Base-by-base conservation (phyloP, 192 early-diverging fungal genomes). In the Jimgerdemannia flammicorona region DNA sequence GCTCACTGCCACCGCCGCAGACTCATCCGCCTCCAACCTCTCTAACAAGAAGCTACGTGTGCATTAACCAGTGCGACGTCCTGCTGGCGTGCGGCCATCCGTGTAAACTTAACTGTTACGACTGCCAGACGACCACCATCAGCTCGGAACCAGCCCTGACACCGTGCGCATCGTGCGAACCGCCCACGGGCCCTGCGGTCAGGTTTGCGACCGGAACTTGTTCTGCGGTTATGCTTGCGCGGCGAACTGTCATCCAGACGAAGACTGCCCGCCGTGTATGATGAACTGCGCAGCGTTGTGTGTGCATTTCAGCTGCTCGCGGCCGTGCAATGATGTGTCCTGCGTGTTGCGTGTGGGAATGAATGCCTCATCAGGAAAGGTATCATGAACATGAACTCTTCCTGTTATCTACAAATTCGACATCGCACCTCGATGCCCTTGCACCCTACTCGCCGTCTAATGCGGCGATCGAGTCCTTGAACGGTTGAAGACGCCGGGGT, bases 1-100 rank as follows among this genome's bases (percentile, higher is more conserved):
- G 20, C n/a, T 8, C 67, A 17, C 40, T 20, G n/a, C 4, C 67
- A 4, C 17, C 8, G 4, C 67, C 20, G 8, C 40, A 6, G 67
- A 40, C 20, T 84, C 78, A 70, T 80, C 29, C 75, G 77, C 7
- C 0, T 64, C 72, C 66, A 72, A 86, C 3, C 78, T 97, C 20
- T 91, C 87, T 44, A 89, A 93, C 44, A 88, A 95, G 44, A 95
- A 97, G 78, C 78, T 96, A 40, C n/a, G n/a, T n/a, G n/a, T n/a
- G n/a, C n/a, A n/a, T n/a, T 6, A 9, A 70, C 20, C 8, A n/a
- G 8, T 86, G 81, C n/a, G 70, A 72, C n/a, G 69, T 20, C 14
- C 11, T 40, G 3, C 40, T 84, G 72, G 42, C 66, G 8, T 90
- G 89, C 54, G 66, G 72, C 0, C 86, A 88, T 74, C 6, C 10